Conservation (phyloP, 208 protist species). For the Zelonia costaricensis region DNA sequence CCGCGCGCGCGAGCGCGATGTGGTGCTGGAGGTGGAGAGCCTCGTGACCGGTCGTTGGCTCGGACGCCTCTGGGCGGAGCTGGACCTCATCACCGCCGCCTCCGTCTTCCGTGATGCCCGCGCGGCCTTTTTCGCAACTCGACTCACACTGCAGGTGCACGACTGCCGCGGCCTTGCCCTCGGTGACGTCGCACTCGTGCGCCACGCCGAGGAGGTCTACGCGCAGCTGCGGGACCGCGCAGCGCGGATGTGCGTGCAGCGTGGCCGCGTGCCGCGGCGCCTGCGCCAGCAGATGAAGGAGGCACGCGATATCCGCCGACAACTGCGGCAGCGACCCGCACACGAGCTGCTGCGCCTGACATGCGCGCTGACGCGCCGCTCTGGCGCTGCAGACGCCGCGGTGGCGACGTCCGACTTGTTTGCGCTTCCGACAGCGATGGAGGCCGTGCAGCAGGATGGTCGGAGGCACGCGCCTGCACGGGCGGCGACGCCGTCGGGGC, state of each 20-base stretch:
- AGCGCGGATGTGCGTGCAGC: slow-evolving; percentile 1
- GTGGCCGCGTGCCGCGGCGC: slow-evolving; percentile 10
- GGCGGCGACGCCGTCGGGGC: too few species aligned
- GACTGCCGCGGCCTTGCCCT: slow-evolving; percentile 18
- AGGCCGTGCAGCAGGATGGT: neutral
- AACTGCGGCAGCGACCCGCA: slow-evolving; percentile 1
- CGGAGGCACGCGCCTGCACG: too few species aligned
- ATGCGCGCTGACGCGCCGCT: too few species aligned
- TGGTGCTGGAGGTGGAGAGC: slow-evolving; percentile 24
- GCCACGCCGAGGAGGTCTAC: slow-evolving; percentile 19
- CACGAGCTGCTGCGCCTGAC: slow-evolving; percentile 2
- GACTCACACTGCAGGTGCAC: slow-evolving; percentile 1
- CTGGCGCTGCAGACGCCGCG: too few species aligned
- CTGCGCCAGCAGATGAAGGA: slow-evolving; percentile 25
- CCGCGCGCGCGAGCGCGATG: too few species aligned
- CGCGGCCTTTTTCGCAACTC: slow-evolving; percentile 6
- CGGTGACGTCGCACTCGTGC: slow-evolving; percentile 10
- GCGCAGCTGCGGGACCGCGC: slow-evolving; percentile 12
- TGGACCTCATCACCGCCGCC: neutral
- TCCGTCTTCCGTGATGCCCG: slow-evolving; percentile 2
- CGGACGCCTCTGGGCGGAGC: slow-evolving; percentile 14
- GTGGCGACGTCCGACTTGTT: slow-evolving; percentile 3
- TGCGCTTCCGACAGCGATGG: slow-evolving; percentile 1
- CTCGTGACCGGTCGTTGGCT: slow-evolving; percentile 12
- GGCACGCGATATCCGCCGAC: slow-evolving; percentile 13